phyloP scores from a whole-genome alignment of 306 rosid genomes.

The Quillaja saponaria region DNA sequence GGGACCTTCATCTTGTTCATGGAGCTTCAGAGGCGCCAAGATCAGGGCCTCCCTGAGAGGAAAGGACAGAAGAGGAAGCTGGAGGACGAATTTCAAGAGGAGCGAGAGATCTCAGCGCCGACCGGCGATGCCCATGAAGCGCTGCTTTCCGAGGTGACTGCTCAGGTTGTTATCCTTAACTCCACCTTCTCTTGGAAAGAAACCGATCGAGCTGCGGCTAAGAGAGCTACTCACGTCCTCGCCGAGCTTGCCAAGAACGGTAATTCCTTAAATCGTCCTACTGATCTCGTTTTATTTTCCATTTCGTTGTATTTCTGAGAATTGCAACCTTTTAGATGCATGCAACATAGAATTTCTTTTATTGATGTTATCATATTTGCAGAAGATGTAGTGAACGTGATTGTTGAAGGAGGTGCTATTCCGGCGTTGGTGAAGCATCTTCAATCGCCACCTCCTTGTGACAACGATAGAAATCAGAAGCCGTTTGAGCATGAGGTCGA shows the following conservation, averaged over 20 bases:
- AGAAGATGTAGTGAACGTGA: constrained; percentile 95
- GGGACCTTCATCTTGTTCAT: constrained; percentile 44
- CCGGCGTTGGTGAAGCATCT: constrained; percentile 89
- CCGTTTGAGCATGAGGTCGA: constrained; percentile 95
- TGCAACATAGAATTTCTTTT: too few species aligned
- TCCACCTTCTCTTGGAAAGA: constrained; percentile 79
- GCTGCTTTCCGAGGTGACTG: constrained; percentile 57
- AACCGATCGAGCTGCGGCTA: constrained; percentile 81
- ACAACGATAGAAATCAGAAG: constrained; percentile 48
- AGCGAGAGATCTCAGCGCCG: constrained; percentile 62
- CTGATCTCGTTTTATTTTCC: constrained; percentile 42
- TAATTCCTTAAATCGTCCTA: constrained; percentile 28
- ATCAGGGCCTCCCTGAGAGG: constrained; percentile 68
- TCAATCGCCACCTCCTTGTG: constrained; percentile 65
- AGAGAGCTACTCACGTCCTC: constrained; percentile 94
- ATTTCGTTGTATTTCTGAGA: constrained; percentile 17
- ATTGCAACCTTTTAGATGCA: constrained; percentile 1
- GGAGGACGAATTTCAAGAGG: constrained; percentile 66
- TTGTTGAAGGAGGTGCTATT: constrained; percentile 92
- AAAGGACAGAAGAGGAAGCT: constrained; percentile 95
- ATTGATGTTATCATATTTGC: too few species aligned
- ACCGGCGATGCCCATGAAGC: constrained; percentile 64
- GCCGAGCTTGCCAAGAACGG: constrained; percentile 98
- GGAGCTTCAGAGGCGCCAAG: constrained; percentile 71
- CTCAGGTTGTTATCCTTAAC: constrained; percentile 68